Evolutionary conservation across 352 stramenopile species (phyloP), one percentile per base, ranked within the genome.

Genomic region (Globisporangium mamillatum): DNA sequence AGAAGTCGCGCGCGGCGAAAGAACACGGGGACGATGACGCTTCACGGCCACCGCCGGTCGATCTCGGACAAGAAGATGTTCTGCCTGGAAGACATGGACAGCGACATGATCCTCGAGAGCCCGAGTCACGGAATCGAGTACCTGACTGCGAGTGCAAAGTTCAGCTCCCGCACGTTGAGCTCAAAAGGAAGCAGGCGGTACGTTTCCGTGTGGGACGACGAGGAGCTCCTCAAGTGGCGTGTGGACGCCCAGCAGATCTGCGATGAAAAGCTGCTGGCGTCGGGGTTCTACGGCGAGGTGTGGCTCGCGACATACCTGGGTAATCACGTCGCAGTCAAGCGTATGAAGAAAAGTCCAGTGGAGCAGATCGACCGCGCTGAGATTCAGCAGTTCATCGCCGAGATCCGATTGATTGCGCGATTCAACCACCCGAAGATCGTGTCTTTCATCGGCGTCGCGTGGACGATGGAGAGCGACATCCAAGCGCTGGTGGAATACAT

Each of bases 201-300:
- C 65, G 5, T 70, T 25, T 75, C 66, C 20, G 77, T 90, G 59
- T 92, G 82, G 81, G 81, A 92, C 41, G 86, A 93, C 61, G 73
- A 88, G 60, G 79, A 82, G 16, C 66, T 93, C 8, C 68, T 80
- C 4, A 69, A 70, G 2, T 90, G 75, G 69, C 66, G 79, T 1
- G 77, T 93, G n/a, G 79, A 92, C 27, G 75, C 64, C 5, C 59
- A 74, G 18, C 64, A 70, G 29, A 68, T 83, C 22, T 56, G 59
- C 1, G 76, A 79, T 8, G 68, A 84, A 50, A 66, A 71, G 66
- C 71, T 79, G 12, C 66, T 88, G 1, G 76, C 72, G 0, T 67
- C 72, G 0, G 80, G 80, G 0, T 78, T 71, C 25, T 88, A 79
- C 54, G 79, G 78, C 1, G 83, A 81, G 0, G 76, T 88, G 4